A percentile compares a stretch with the other conserved stretches of the same genome.
These are phyloP conservation scores for Porodaedalea pini DNA, from an alignment of 1,284 basidiomycete genomes.

Conservation along the genomic window DNA sequence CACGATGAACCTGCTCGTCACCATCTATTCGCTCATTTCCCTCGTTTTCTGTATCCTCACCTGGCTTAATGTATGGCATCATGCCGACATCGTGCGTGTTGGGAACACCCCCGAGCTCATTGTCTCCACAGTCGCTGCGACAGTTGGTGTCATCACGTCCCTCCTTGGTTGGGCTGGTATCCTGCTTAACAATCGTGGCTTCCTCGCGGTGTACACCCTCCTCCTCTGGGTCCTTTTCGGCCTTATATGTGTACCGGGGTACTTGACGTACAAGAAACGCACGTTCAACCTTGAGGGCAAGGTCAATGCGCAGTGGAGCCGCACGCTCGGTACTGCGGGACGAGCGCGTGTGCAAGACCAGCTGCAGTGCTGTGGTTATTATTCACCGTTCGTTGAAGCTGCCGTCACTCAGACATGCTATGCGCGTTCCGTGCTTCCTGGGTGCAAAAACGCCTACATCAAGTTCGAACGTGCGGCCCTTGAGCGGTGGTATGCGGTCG, in stretches of 20 bases:
- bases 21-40: slow-evolving; percentile 46
- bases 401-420: slow-evolving; percentile 63
- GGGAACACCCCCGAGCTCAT: slow-evolving; percentile 53
- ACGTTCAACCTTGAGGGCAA: slow-evolving; percentile 74
- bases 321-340: slow-evolving; percentile 46
- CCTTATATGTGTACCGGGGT: slow-evolving; percentile 65
- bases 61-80: slow-evolving; percentile 57
- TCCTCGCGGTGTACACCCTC: slow-evolving; percentile 56
- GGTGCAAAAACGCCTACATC: slow-evolving; percentile 59
- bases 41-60: slow-evolving; percentile 53
- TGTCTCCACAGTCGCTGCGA: slow-evolving; percentile 51
- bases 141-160: slow-evolving; percentile 48
- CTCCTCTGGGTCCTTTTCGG: slow-evolving; percentile 57
- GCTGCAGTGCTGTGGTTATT: slow-evolving; percentile 69
- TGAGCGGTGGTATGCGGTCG: slow-evolving; percentile 51
- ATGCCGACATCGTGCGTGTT: slow-evolving; percentile 55
- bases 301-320: slow-evolving; percentile 66
- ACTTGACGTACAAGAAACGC: slow-evolving; percentile 62
- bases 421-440: slow-evolving; percentile 55
- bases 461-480: slow-evolving; percentile 50
- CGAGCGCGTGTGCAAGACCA: slow-evolving; percentile 61
- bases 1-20: slow-evolving; percentile 45
- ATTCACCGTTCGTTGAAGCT: slow-evolving; percentile 64
- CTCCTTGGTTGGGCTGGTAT: slow-evolving; percentile 61
- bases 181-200: slow-evolving; percentile 61